These are phyloP conservation scores for Physcia stellaris DNA, from an alignment of 495 filamentous ascomycete genomes.

Conservation along the genomic window DNA sequence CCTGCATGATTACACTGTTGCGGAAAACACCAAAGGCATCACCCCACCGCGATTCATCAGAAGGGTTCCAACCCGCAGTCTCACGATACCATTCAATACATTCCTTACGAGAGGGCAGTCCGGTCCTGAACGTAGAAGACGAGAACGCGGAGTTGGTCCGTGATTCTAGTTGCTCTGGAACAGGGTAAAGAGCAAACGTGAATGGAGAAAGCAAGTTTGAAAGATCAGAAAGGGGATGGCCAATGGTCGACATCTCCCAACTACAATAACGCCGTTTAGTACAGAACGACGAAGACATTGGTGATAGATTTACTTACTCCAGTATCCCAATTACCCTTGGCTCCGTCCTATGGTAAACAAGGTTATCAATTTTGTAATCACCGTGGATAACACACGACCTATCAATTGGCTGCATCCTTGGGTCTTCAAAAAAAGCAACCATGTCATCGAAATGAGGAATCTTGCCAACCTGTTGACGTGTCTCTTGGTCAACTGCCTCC, in stretches of 20 bases:
- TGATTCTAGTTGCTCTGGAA: constrained; percentile 3
- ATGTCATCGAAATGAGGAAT: constrained; percentile 74
- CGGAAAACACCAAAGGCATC: constrained; percentile 54
- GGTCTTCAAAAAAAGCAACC: constrained; percentile 59
- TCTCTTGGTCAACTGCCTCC: constrained; percentile 59
- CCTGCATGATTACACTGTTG: constrained; percentile 77
- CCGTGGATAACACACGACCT: constrained; percentile 74
- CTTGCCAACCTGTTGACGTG: constrained; percentile 57
- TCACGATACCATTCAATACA: constrained; percentile 66
- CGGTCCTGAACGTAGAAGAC: constrained; percentile 32
- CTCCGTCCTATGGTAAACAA: constrained; percentile 85
- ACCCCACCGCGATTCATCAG: constrained; percentile 41
- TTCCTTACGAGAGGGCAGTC: constrained; percentile 60
- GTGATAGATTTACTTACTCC: constrained; percentile 40
- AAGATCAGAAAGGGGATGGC: constrained; percentile 83
- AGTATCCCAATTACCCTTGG: constrained; percentile 82
- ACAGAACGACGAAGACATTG: not conserved
- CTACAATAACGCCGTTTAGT: constrained; percentile 18
- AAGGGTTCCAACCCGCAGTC: constrained; percentile 54
- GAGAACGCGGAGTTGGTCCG: constrained; percentile 13
- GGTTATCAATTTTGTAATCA: constrained; percentile 96
- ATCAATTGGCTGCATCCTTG: constrained; percentile 59
- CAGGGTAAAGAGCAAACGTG: constrained; percentile 12
- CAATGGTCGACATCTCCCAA: constrained; percentile 96
- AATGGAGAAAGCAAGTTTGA: constrained; percentile 67